Conservation (phyloP, 2,329 filamentous ascomycete genomes). For the Blastomyces gilchristii region DNA sequence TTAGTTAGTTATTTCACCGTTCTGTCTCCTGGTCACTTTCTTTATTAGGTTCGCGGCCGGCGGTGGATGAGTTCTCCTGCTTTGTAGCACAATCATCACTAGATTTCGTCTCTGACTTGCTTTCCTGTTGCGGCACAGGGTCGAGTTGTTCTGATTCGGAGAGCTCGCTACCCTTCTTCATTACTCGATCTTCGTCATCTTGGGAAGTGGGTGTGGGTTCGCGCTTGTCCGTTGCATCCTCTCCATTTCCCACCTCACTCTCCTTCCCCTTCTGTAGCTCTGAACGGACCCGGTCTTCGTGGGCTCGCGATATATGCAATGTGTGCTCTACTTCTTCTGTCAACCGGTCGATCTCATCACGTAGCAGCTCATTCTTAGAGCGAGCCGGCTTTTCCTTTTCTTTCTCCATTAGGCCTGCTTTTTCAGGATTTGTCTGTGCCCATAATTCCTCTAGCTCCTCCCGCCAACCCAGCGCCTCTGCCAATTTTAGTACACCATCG, state of each 20-base stretch:
- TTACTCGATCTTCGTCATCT: neutral
- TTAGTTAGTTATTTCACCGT: neutral
- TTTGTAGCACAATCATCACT: neutral
- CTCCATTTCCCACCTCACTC: neutral
- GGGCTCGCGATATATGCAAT: constrained; percentile 39
- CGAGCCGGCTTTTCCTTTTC: constrained; percentile 28
- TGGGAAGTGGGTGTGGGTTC: neutral
- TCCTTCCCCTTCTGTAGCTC: constrained; percentile 17
- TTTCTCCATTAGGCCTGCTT: constrained; percentile 40
- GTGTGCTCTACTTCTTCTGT: constrained; percentile 50
- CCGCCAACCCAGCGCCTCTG: constrained; percentile 71
- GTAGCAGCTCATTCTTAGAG: constrained; percentile 46
- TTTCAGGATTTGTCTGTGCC: constrained; percentile 55
- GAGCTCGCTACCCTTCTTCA: neutral
- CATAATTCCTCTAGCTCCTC: constrained; percentile 72
- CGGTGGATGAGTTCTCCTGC: neutral
- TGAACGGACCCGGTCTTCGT: constrained; percentile 33
- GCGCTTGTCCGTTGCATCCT: neutral
- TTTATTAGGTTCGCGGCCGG: neutral
- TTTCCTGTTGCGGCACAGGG: neutral
- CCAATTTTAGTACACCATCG: constrained; percentile 64
- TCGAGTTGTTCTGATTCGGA: neutral
- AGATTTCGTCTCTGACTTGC: neutral
- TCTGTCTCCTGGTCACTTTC: neutral
- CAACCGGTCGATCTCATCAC: constrained; percentile 49